Conservation (phyloP, 768 basidiomycete genomes). For the Psilocybe azurescens region DNA sequence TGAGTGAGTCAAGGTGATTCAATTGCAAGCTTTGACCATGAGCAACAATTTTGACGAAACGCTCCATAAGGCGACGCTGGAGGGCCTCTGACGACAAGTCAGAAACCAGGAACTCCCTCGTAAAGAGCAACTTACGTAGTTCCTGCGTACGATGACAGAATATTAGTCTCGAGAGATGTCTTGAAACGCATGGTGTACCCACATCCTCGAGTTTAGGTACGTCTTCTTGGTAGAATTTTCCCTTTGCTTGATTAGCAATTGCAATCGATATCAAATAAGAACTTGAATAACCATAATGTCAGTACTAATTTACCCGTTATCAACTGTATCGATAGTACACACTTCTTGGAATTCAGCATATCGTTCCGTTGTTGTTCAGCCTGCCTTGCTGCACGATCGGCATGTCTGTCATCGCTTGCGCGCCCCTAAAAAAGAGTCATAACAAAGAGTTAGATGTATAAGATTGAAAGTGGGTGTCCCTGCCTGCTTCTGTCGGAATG, state of each 20-base stretch:
- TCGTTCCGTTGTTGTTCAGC: constrained; percentile 77
- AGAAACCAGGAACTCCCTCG: constrained; percentile 3
- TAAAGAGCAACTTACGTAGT: constrained; percentile 58
- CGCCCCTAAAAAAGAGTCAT: constrained; percentile 51
- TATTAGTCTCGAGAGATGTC: constrained; percentile 10
- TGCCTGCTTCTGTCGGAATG: constrained; percentile 82
- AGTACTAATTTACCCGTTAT: neutral
- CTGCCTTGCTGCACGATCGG: constrained; percentile 74
- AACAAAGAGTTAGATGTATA: constrained; percentile 6
- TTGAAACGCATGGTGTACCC: constrained; percentile 30
- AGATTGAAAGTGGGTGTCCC: constrained; percentile 7
- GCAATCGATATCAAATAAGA: constrained; percentile 73
- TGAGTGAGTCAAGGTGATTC: constrained; percentile 63
- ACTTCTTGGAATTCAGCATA: constrained; percentile 88
- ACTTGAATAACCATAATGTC: constrained; percentile 38
- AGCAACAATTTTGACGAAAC: constrained; percentile 58
- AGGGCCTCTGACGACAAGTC: constrained; percentile 57
- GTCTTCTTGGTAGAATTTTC: constrained; percentile 73
- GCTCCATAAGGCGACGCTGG: constrained; percentile 64
- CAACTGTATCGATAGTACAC: constrained; percentile 11
- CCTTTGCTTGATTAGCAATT: constrained; percentile 71
- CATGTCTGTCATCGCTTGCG: constrained; percentile 74
- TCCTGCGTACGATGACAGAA: constrained; percentile 47
- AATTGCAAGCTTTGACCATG: constrained; percentile 65
- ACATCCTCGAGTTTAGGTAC: constrained; percentile 77